Evolutionary conservation across 139 green algal genomes (phyloP), one percentile per base, ranked within the genome.

Genomic region (Chlamydomonas eustigma): DNA sequence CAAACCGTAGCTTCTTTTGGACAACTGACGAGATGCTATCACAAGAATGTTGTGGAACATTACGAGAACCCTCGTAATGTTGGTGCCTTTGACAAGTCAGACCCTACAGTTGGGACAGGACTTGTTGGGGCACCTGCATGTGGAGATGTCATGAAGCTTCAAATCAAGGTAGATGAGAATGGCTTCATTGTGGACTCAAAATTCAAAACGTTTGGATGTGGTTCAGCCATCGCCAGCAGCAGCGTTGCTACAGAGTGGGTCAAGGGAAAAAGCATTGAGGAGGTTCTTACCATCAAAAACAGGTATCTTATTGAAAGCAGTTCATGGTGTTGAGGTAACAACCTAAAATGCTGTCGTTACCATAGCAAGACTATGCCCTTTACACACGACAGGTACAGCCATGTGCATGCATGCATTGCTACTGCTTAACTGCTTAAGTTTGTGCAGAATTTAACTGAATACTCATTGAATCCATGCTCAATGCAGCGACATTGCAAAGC

Each of bases 121-220:
- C 83, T 97, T 3, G 93, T 97, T 0, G 93, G 93, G 28, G 93
- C 93, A 0, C 93, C 93, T 18, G 96, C 96, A 3, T 99, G 96
- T 69, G 96, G 96, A n/a, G 96, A 99, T 72, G 96, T 99, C 2
- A 99, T 99, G 96, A 99, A 99, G 89, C 89, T 99, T 69, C 96
- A 99, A 81, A 98, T 99, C 78, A 94, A 78, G 73, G 76, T 85
- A 76, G 70, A 76, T 44, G 75, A 73, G 70, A 79, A 81, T 32
- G 80, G 70, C 38, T 82, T 92, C 84, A 99, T 99, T 71, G 76
- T 95, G 25, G 96, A 99, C 76, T 94, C 92, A 5, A 95, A 91
- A 81, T 99, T 99, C 86, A 99, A 99, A 86, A 99, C 96, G 1
- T 99, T 99, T 87, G 96, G 96, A 35, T 99, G 96, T 75, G 96